Conservation (phyloP, 768 basidiomycete species). For the Kwoniella europaea region DNA sequence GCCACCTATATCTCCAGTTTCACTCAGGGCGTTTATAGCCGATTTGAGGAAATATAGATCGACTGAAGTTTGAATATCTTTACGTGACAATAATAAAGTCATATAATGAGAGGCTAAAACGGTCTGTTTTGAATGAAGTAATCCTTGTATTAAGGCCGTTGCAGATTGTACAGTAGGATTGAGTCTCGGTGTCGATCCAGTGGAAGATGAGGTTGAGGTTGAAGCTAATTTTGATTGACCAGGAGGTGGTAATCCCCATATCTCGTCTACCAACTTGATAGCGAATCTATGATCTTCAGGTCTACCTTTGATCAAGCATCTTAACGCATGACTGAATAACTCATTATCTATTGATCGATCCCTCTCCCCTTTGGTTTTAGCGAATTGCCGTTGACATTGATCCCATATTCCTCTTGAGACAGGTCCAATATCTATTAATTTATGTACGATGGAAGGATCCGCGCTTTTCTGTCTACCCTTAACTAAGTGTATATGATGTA, state of each 20-base stretch:
- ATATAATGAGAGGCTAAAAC: constrained; percentile 41
- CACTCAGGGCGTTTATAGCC: constrained; percentile 33
- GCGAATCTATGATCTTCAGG: constrained; percentile 23
- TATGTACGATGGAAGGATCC: background rate
- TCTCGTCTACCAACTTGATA: constrained; percentile 1
- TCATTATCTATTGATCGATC: constrained; percentile 20
- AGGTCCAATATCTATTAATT: constrained; percentile 17
- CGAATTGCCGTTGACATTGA: constrained; percentile 25
- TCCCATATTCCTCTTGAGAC: constrained; percentile 35
- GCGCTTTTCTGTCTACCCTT: background rate
- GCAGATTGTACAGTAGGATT: constrained; percentile 35
- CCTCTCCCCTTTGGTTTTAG: background rate
- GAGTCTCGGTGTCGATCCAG: constrained; percentile 16
- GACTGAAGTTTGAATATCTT: constrained; percentile 10
- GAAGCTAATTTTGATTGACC: constrained; percentile 10
- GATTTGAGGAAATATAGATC: constrained; percentile 32
- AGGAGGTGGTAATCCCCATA: constrained; percentile 25
- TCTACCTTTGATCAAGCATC: constrained; percentile 20
- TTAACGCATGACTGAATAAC: constrained; percentile 6
- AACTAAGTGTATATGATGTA: constrained; percentile 19
- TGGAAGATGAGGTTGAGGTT: background rate
- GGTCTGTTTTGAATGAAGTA: constrained; percentile 22
- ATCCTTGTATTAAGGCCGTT: constrained; percentile 38
- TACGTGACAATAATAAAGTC: constrained; percentile 29
- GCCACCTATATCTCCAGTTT: constrained; percentile 32